Evolutionary conservation across 2,329 filamentous ascomycete genomes (phyloP).

Genomic region (Lojkania enalia): DNA sequence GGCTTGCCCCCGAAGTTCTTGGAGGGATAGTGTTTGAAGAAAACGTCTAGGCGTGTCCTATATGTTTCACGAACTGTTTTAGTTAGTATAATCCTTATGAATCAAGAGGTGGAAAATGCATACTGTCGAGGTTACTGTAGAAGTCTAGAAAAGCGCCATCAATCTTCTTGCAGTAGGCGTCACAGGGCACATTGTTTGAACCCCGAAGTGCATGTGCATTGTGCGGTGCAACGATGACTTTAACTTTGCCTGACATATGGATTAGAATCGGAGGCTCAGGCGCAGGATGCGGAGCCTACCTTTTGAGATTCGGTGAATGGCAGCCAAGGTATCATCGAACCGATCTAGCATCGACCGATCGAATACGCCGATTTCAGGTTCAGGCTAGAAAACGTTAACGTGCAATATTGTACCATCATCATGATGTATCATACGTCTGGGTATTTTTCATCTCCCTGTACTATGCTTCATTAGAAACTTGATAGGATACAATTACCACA

Average conservation of each 20-base stretch:
- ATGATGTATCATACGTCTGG: conserved; percentile 30
- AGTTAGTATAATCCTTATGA: not conserved
- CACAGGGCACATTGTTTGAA: conserved; percentile 36
- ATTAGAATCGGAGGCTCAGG: conserved; percentile 3
- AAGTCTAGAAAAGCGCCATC: conserved; percentile 40
- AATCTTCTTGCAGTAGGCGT: conserved; percentile 39
- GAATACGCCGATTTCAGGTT: conserved; percentile 34
- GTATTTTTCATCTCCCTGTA: conserved; percentile 33
- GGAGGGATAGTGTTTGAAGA: conserved; percentile 42
- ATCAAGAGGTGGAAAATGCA: not conserved
- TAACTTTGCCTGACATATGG: conserved; percentile 29
- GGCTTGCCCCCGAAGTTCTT: conserved; percentile 36
- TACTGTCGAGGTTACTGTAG: conserved; percentile 37
- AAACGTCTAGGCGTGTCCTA: conserved; percentile 36
- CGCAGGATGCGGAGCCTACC: conserved; percentile 15
- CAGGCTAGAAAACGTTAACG: conserved; percentile 27
- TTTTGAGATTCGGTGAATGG: conserved; percentile 40
- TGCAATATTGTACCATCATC: no score
- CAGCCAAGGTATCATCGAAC: conserved; percentile 40
- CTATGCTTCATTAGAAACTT: conserved; percentile 19
- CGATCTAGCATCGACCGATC: conserved; percentile 38
- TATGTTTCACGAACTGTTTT: conserved; percentile 29
- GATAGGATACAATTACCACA: not conserved
- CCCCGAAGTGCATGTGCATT: conserved; percentile 39
- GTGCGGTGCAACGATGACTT: conserved; percentile 43